Percentiles rank a stretch among this genome's conserved stretches.
Conservation (phyloP, 2,329 filamentous ascomycete genomes). For the Simplicillium aogashimaense region DNA sequence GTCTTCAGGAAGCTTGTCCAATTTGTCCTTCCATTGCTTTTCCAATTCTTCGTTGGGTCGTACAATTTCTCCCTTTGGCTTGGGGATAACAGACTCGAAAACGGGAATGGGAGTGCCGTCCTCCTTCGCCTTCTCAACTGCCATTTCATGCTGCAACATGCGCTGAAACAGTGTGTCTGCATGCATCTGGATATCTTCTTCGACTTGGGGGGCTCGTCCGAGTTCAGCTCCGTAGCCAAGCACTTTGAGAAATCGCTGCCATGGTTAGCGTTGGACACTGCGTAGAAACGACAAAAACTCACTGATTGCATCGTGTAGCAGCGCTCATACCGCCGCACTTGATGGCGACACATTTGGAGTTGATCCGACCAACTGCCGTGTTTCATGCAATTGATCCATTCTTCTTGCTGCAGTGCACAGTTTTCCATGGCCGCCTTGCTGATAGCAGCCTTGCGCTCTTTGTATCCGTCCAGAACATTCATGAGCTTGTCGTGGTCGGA, state of each 20-base stretch:
- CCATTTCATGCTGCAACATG: slow-evolving; percentile 73
- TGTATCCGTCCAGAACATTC: slow-evolving; percentile 74
- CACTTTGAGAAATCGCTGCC: slow-evolving; percentile 75
- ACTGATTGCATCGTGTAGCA: slow-evolving; percentile 87
- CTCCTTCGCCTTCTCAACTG: slow-evolving; percentile 58
- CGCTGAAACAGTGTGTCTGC: slow-evolving; percentile 83
- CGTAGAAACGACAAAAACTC: slow-evolving; percentile 15
- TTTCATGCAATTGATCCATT: slow-evolving; percentile 74
- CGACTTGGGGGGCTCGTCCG: slow-evolving; percentile 54
- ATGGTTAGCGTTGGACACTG: not conserved
- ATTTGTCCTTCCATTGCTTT: slow-evolving; percentile 39
- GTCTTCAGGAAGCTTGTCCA: slow-evolving; percentile 46
- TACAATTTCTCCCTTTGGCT: slow-evolving; percentile 12
- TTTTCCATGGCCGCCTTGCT: slow-evolving; percentile 83
- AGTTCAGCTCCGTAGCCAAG: slow-evolving; percentile 71
- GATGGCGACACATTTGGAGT: slow-evolving; percentile 70
- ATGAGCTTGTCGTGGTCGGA: slow-evolving; percentile 71
- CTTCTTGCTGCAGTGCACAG: slow-evolving; percentile 78
- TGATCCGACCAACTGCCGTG: slow-evolving; percentile 57
- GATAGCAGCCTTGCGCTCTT: slow-evolving; percentile 69
- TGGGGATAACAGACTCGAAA: slow-evolving; percentile 47
- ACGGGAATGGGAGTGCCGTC: slow-evolving; percentile 48
- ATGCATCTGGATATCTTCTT: slow-evolving; percentile 92
- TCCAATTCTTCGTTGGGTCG: slow-evolving; percentile 34
- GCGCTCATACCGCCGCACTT: slow-evolving; percentile 69